A percentile compares a stretch with the other conserved stretches of the same genome.
These are phyloP conservation scores for Mycosarcoma mackinlayi DNA, from an alignment of 1,284 basidiomycete species.

Conservation along the genomic window DNA sequence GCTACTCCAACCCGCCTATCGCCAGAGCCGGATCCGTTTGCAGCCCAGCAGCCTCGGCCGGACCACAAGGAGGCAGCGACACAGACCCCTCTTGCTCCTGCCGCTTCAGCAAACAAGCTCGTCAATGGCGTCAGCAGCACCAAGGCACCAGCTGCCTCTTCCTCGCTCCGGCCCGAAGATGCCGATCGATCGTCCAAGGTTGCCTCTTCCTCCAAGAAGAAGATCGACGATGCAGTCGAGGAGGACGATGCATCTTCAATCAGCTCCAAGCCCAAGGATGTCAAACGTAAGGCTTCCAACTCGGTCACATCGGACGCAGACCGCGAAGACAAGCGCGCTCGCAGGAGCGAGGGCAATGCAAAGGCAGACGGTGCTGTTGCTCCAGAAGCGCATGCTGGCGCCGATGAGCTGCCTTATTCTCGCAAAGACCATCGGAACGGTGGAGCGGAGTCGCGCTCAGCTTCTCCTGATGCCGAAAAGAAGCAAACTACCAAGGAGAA, in stretches of 20 bases:
- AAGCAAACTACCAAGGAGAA: constrained; percentile 36
- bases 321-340: constrained; percentile 48
- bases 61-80: constrained; percentile 41
- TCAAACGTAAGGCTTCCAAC: constrained; percentile 52
- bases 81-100: constrained; percentile 28
- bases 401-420: constrained; percentile 12
- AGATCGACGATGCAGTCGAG: constrained; percentile 47
- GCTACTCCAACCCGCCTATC: constrained; percentile 44
- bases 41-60: constrained; percentile 19
- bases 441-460: constrained; percentile 28
- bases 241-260: constrained; percentile 18
- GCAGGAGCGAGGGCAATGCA: constrained; percentile 16
- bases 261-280: constrained; percentile 31
- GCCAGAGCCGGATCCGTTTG: constrained; percentile 46
- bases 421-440: constrained; percentile 32
- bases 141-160: constrained; percentile 8
- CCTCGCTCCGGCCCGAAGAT: constrained; percentile 18
- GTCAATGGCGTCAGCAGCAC: constrained; percentile 33
- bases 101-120: constrained; percentile 9
- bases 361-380: constrained; percentile 25
- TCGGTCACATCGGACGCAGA: constrained; percentile 35
- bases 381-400: constrained; percentile 11
- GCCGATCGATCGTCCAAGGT: constrained; percentile 33
- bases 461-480: constrained; percentile 30
- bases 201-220: constrained; percentile 56